phyloP scores from a whole-genome alignment of 352 stramenopile species.

The Plasmopara halstedii region DNA sequence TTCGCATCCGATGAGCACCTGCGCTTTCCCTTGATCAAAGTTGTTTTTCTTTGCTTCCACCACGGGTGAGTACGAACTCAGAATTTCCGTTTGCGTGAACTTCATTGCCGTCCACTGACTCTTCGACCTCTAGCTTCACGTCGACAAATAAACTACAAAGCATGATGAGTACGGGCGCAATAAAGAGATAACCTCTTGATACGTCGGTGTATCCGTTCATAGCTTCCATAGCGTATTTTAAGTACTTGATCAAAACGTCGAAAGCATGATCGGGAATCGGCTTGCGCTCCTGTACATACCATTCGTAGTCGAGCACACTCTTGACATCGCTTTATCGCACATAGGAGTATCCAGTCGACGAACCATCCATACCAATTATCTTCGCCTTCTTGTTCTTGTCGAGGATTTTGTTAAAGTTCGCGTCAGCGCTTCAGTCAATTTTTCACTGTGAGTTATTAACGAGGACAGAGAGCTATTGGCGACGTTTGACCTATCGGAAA shows the following conservation, averaged over 20 bases:
- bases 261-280: neutral
- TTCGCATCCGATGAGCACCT: conserved; percentile 40
- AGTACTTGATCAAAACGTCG: too few species aligned
- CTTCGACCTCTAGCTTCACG: neutral
- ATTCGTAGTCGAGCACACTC: neutral
- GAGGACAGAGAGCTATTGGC: neutral
- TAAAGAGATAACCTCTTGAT: too few species aligned
- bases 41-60: conserved; percentile 41
- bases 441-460: neutral
- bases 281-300: neutral
- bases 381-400: neutral
- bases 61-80: neutral
- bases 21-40: conserved; percentile 34
- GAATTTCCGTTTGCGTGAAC: neutral
- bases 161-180: too few species aligned
- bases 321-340: neutral
- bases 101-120: neutral
- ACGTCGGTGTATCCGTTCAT: too few species aligned
- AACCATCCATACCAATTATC: neutral
- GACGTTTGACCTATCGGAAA: neutral
- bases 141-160: neutral
- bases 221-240: too few species aligned
- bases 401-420: neutral
- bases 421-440: neutral
- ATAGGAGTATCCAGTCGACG: neutral